Percentiles rank a stretch among this genome's conserved stretches.
These are phyloP conservation scores for Seiridium cupressi DNA, from an alignment of 2,329 filamentous ascomycete species.

Conservation along the genomic window DNA sequence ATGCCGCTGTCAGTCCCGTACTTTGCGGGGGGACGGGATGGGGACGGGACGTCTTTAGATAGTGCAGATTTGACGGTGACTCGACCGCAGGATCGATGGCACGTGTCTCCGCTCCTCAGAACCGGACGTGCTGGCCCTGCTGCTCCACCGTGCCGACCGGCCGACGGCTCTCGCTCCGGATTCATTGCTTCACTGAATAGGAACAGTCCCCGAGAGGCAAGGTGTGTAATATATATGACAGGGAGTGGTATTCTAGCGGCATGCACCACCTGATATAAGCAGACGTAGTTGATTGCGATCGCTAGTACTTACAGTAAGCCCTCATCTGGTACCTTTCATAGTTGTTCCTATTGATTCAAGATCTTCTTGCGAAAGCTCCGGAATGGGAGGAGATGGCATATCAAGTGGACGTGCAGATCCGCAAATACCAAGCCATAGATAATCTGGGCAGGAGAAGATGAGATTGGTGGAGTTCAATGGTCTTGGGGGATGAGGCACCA, in stretches of 20 bases:
- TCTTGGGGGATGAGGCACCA: background rate
- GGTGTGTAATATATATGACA: background rate
- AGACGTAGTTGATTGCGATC: no score
- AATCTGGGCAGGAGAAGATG: background rate
- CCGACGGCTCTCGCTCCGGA: background rate
- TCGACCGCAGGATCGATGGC: constrained; percentile 3
- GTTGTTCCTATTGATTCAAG: no score
- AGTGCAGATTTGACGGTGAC: background rate
- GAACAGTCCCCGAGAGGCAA: background rate
- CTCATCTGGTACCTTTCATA: no score
- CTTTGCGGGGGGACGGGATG: background rate
- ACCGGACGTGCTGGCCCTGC: background rate
- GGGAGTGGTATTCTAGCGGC: background rate
- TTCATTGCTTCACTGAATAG: background rate
- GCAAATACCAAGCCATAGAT: background rate
- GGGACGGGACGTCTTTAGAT: background rate
- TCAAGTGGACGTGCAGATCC: no score
- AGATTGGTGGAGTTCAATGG: background rate
- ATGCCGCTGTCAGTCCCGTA: no score
- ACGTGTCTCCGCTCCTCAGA: constrained; percentile 1
- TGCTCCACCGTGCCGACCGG: constrained; percentile 3
- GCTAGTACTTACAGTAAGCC: no score
- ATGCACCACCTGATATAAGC: background rate
- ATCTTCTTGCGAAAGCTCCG: no score
- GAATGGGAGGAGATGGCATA: no score